These are phyloP conservation scores for Aspergillus sp. DNA, from an alignment of 2,329 filamentous ascomycete genomes.

Conservation along the genomic window DNA sequence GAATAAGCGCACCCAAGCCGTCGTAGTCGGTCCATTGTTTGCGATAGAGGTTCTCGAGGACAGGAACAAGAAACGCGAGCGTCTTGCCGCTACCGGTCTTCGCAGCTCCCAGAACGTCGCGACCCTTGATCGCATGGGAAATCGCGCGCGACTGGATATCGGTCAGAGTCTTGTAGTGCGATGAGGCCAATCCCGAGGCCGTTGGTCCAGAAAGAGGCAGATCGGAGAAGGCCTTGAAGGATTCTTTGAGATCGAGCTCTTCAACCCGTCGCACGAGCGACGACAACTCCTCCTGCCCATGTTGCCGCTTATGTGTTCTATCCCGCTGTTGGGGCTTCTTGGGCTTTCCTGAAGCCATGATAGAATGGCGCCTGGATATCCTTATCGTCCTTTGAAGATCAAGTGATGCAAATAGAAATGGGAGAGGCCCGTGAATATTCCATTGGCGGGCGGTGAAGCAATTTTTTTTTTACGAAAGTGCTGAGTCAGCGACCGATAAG, in stretches of 20 bases:
- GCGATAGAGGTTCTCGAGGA: conserved; percentile 86
- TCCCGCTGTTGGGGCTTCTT: conserved; percentile 20
- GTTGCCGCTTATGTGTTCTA: conserved; percentile 39
- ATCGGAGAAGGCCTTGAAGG: conserved; percentile 65
- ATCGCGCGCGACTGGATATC: conserved; percentile 90
- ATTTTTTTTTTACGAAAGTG: conserved; percentile 17
- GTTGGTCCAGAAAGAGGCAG: conserved; percentile 81
- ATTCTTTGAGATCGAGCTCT: conserved; percentile 38
- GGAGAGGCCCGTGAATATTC: not conserved
- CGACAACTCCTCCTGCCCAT: conserved; percentile 37
- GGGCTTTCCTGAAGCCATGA: conserved; percentile 29
- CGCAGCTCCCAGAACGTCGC: conserved; percentile 84
- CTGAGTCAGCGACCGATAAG: conserved; percentile 34
- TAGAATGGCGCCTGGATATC: conserved; percentile 6
- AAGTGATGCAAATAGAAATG: no score
- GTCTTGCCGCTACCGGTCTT: conserved; percentile 97
- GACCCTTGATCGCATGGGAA: conserved; percentile 72
- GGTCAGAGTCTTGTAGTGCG: conserved; percentile 83
- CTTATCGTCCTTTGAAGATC: not conserved
- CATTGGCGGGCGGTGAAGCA: conserved; percentile 15
- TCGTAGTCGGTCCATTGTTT: conserved; percentile 84
- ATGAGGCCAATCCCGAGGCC: conserved; percentile 66
- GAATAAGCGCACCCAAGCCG: conserved; percentile 82
- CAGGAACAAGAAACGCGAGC: conserved; percentile 80
- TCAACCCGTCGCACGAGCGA: conserved; percentile 36